Base-by-base conservation (phyloP, 2,329 filamentous ascomycete genomes). In the Arthrobotrys entomopaga region DNA sequence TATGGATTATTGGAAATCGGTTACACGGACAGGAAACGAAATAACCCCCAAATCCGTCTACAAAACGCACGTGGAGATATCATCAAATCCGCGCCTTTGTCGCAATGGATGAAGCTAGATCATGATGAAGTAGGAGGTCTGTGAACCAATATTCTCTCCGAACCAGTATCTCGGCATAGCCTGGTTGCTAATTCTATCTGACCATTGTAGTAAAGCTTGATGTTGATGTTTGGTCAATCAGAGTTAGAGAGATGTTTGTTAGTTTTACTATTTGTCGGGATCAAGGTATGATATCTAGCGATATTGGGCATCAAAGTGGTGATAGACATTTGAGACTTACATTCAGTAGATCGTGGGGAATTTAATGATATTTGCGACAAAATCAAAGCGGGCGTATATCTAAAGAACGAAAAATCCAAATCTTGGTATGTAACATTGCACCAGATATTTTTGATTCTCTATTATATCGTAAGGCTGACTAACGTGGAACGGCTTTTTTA, bases 401-500 rank as follows among this genome's bases (percentile, higher is more conserved):
- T 67, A 16, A 67, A 67, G 15, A 53, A 53, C 15, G 64, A 67
- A 16, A 59, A 67, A n/a, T 67, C 54, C 1, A 67, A 60, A n/a
- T 52, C 29, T 6, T 67, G 64, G 64, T 66, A 2, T 19, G 63
- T 52, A 56, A 15, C 7, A n/a, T n/a, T 11, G 49, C 11, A 13
- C 1, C 6, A 15, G 50, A n/a, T 46, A 15, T 19, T 10, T 19
- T 19, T 13, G 6, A 46, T 46, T 46, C 8, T 19, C 16, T 5
- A 19, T 46, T 46, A 4, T 46, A 46, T 46, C 42, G 10, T 10
- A 10, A 6, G 10, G 5, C 2, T 1, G 29, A 10, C 29, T 3
- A 34, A 34, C 10, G 29, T 7, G 10, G 1, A 1, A 34, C 10
- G 13, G 3, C 13, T 46, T 2, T 1, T 6, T 13, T 19, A 15